Evolutionary conservation across 2,329 filamentous ascomycete genomes (phyloP), one percentile per base, ranked within the genome.

Genomic region (Colletotrichum falcatum): DNA sequence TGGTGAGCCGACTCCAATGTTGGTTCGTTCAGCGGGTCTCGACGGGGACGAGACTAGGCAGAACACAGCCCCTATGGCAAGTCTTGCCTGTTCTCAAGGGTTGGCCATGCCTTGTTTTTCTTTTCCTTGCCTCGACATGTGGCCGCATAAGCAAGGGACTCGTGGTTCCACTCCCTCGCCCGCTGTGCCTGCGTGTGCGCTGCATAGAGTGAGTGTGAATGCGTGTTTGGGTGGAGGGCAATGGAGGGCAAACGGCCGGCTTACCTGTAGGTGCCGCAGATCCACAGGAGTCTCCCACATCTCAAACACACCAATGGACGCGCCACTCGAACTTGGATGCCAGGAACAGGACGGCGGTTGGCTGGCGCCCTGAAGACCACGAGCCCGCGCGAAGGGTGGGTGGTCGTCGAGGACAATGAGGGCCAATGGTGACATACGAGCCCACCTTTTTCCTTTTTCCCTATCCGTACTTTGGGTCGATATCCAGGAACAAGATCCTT

Each of bases 261-360:
- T 51, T 48, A 46, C 28, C n/a, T n/a, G n/a, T n/a, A n/a, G n/a
- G n/a, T n/a, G n/a, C n/a, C 54, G 64, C 67, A 70, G 56, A 33
- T 44, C 51, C 63, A n/a, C 44, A 62, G 33, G 23, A 60, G 46
- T 23, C 20, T 2, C 48, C 16, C 30, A 54, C 20, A n/a, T 54
- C 18, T 12, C 63, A 62, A 58, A 61, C 42, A 61, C 28, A 16
- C 44, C 14, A 53, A 26, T 23, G 28, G n/a, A 53, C 1, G 65
- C 55, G 37, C 28, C 30, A 28, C 33, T 53, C 23, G 44, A 39
- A 33, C 42, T 39, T 33, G 54, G 37, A n/a, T 23, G 56, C 33
- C 62, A 58, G 58, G 44, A 53, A 70, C 56, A 44, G 67, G 20
- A 58, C 49, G 64, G 67, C 63, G 67, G 67, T 70, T 70, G 63